These are phyloP conservation scores for Ophiostoma sp. DNA, from an alignment of 2,329 filamentous ascomycete species.

Conservation along the genomic window DNA sequence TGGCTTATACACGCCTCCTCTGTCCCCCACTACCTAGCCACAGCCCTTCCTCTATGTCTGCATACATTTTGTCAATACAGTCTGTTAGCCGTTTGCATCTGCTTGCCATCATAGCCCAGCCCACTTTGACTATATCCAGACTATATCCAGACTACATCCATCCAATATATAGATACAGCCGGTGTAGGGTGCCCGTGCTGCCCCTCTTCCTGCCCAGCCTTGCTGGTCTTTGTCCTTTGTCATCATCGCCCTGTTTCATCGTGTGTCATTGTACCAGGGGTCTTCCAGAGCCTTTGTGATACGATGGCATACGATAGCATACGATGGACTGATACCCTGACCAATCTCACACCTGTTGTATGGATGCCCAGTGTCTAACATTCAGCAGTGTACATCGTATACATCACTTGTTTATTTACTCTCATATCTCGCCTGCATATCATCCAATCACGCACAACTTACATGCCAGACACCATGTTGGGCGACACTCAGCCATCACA, in stretches of 20 bases:
- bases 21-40: background rate
- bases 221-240: background rate
- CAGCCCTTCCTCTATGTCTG: background rate
- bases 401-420: background rate
- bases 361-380: background rate
- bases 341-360: background rate
- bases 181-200: background rate
- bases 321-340: background rate
- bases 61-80: background rate
- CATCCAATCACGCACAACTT: background rate
- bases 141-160: slow-evolving; percentile 17
- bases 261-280: background rate
- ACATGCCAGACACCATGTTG: background rate
- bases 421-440: background rate
- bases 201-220: background rate
- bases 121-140: slow-evolving; percentile 11
- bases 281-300: background rate
- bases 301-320: background rate
- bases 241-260: background rate
- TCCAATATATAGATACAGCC: slow-evolving; percentile 18
- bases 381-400: background rate
- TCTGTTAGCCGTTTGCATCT: background rate
- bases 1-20: background rate
- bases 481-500: background rate
- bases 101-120: background rate